These are phyloP conservation scores for Pichia sp. DNA, from an alignment of 1,139 yeast genomes.

Conservation along the genomic window DNA sequence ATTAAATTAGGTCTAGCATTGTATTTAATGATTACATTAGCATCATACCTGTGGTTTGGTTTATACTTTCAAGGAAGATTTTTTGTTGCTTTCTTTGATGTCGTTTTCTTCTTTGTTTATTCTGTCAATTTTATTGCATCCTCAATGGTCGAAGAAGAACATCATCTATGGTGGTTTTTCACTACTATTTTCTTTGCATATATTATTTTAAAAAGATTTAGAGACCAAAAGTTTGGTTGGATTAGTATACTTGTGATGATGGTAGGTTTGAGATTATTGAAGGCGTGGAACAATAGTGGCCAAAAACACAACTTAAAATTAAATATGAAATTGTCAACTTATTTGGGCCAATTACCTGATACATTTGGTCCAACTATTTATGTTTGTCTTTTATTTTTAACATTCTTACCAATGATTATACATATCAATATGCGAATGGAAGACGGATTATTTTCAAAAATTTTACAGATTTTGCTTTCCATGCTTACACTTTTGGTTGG, in stretches of 20 bases:
- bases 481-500: conserved; percentile 17
- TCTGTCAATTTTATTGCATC: conserved; percentile 74
- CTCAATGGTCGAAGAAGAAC: conserved; percentile 93
- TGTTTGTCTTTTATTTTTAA: conserved; percentile 13
- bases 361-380: conserved; percentile 22
- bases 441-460: background rate
- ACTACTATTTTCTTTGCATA: conserved; percentile 31
- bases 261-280: conserved; percentile 48
- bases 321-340: conserved; percentile 24
- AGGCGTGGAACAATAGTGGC: conserved; percentile 89
- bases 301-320: conserved; percentile 59
- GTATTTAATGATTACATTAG: conserved; percentile 29
- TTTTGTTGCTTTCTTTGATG: conserved; percentile 26
- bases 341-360: conserved; percentile 18
- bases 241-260: conserved; percentile 24
- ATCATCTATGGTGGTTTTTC: conserved; percentile 92
- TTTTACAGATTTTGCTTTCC: conserved; percentile 12
- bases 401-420: conserved; percentile 16
- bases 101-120: conserved; percentile 38
- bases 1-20: conserved; percentile 44
- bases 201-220: conserved; percentile 12
- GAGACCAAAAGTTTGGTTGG: conserved; percentile 1
- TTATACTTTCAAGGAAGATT: conserved; percentile 9
- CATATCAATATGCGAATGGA: conserved; percentile 6
- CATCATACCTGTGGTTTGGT: conserved; percentile 22